Evolutionary conservation across 148 eudicot species (phyloP).

Genomic region (Persicaria tinctoria): DNA sequence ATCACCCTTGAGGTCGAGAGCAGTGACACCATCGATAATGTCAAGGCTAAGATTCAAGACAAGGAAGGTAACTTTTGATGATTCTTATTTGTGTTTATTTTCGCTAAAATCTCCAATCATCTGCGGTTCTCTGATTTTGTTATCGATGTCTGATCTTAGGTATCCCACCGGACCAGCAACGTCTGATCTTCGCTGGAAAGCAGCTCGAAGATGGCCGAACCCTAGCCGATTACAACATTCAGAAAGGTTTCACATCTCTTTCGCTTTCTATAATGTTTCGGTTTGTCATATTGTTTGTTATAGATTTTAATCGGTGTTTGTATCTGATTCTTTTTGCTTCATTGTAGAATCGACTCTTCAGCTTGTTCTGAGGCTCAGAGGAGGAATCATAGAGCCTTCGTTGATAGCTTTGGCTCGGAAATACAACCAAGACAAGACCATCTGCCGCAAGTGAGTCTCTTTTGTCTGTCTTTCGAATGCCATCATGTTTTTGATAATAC

Average conservation of each 20-base stretch:
- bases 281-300: neutral
- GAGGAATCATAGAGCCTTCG: slow-evolving; percentile 29
- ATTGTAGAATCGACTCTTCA: slow-evolving; percentile 27
- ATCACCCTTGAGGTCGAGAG: slow-evolving; percentile 33
- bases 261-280: neutral
- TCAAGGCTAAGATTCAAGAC: slow-evolving; percentile 21
- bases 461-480: neutral
- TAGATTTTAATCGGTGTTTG: neutral
- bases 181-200: slow-evolving; percentile 29
- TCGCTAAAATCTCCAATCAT: neutral
- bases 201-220: slow-evolving; percentile 35
- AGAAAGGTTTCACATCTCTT: slow-evolving; percentile 21
- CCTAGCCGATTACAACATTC: slow-evolving; percentile 36
- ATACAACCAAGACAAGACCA: slow-evolving; percentile 31
- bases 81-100: neutral
- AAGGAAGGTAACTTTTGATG: slow-evolving; percentile 12
- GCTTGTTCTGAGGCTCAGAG: slow-evolving; percentile 28
- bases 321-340: neutral
- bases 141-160: slow-evolving; percentile 5
- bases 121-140: neutral
- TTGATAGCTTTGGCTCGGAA: slow-evolving; percentile 35
- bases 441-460: slow-evolving; percentile 32
- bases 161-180: slow-evolving; percentile 24
- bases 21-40: slow-evolving; percentile 19
- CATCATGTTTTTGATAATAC: no score